phyloP scores from a whole-genome alignment of 345 rosid genomes.

The Citrus glauca region DNA sequence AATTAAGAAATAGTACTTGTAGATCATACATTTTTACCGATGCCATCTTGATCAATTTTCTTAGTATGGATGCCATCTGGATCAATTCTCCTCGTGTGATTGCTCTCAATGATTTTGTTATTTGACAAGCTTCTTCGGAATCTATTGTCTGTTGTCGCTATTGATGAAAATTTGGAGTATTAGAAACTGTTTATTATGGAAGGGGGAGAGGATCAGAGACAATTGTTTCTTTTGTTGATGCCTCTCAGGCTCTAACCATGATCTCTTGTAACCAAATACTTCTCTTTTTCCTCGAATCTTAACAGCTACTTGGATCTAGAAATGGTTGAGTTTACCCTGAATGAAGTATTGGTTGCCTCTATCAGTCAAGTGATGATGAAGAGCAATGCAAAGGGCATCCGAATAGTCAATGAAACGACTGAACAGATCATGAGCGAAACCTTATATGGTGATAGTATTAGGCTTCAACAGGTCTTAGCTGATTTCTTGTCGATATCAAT shows the following conservation, averaged over 20 bases:
- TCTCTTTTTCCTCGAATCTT: conserved; percentile 4
- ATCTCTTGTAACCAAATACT: background rate
- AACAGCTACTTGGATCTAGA: conserved; percentile 75
- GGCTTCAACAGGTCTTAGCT: conserved; percentile 81
- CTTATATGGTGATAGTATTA: conserved; percentile 72
- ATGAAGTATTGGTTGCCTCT: conserved; percentile 51
- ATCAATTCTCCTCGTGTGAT: background rate
- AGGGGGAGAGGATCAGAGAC: background rate
- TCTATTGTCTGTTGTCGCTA: background rate
- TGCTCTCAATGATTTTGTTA: background rate
- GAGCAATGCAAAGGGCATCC: conserved; percentile 56
- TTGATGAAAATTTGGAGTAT: background rate
- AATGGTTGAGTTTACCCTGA: conserved; percentile 67
- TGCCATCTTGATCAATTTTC: background rate
- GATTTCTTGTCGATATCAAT: conserved; percentile 65
- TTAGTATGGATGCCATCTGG: background rate
- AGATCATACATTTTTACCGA: background rate
- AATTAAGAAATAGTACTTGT: background rate
- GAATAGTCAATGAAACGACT: conserved; percentile 42
- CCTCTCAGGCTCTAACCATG: background rate
- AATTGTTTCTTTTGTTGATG: background rate
- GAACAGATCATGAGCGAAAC: conserved; percentile 52
- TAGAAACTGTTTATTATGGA: background rate
- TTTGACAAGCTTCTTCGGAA: background rate
- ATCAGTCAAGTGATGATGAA: conserved; percentile 72